A percentile compares a stretch with the other conserved stretches of the same genome.
These are phyloP conservation scores for Ogataea methanolica DNA, from an alignment of 805 yeast genomes.

Conservation along the genomic window DNA sequence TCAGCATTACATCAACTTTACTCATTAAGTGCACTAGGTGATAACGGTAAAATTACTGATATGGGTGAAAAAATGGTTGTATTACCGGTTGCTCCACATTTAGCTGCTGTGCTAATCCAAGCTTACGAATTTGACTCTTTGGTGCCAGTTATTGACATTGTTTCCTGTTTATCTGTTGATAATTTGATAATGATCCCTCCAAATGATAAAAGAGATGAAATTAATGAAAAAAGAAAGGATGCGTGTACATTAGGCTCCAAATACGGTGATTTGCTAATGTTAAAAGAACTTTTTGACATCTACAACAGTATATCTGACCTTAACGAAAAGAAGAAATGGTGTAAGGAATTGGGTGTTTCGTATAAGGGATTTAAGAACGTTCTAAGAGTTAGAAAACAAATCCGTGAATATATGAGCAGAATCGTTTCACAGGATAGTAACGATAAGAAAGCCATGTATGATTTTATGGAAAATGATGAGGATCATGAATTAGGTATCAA, in stretches of 20 bases:
- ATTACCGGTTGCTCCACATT: conserved; percentile 87
- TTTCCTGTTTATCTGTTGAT: conserved; percentile 89
- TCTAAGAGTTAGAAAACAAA: conserved; percentile 66
- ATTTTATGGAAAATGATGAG: conserved; percentile 24
- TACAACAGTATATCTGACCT: conserved; percentile 40
- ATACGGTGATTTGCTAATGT: conserved; percentile 78
- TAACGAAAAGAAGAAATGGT: conserved; percentile 73
- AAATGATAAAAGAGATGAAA: conserved; percentile 77
- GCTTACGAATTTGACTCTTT: conserved; percentile 55
- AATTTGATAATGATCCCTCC: conserved; percentile 77
- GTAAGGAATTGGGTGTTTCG: conserved; percentile 71
- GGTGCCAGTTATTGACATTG: conserved; percentile 75
- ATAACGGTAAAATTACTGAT: conserved; percentile 67
- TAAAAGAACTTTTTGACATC: conserved; percentile 71
- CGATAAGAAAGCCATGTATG: conserved; percentile 23
- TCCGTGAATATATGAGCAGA: conserved; percentile 59
- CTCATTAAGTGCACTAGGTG: conserved; percentile 74
- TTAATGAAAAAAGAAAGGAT: conserved; percentile 68
- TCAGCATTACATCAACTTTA: conserved; percentile 77
- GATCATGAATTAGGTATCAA: conserved; percentile 15
- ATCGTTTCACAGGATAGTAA: conserved; percentile 35
- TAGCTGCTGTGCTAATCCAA: conserved; percentile 76
- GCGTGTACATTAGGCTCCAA: conserved; percentile 65
- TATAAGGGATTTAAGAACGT: conserved; percentile 79
- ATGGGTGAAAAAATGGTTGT: conserved; percentile 85